These are phyloP conservation scores for Coniella lustricola DNA, from an alignment of 2,329 filamentous ascomycete species.

Conservation along the genomic window DNA sequence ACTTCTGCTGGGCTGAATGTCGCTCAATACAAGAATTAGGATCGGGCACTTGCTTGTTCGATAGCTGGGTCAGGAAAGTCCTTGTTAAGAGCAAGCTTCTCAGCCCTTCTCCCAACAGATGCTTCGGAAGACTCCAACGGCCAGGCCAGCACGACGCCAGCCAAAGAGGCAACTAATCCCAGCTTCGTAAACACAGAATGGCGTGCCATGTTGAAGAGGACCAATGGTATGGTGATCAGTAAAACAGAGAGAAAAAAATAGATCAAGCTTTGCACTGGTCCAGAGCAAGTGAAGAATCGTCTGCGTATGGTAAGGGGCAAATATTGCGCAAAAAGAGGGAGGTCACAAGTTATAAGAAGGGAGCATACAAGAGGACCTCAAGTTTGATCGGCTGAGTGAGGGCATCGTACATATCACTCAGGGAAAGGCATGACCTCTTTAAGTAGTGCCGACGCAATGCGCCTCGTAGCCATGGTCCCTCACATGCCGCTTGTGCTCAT, in stretches of 20 bases:
- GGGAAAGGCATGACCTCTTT: conserved; percentile 5
- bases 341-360: too few species aligned
- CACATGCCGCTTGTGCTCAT: conserved; percentile 7
- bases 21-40: too few species aligned
- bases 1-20: too few species aligned
- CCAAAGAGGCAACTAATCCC: conserved; percentile 9
- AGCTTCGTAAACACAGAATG: conserved; percentile 1
- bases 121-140: background rate
- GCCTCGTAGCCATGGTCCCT: background rate
- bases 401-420: conserved; percentile 2
- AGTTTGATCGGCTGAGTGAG: background rate
- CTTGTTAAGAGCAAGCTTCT: conserved; percentile 8
- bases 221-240: too few species aligned
- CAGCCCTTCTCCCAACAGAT: conserved; percentile 6
- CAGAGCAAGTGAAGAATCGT: too few species aligned
- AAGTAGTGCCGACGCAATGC: conserved; percentile 6
- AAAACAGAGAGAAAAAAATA: too few species aligned
- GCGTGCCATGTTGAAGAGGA: conserved; percentile 2
- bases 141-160: background rate
- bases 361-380: too few species aligned
- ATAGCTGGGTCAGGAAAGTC: conserved; percentile 52
- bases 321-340: too few species aligned
- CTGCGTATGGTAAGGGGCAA: too few species aligned
- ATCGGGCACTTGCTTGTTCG: conserved; percentile 29
- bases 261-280: too few species aligned